Evolutionary conservation across 768 basidiomycete genomes (phyloP), one percentile per base, ranked within the genome.

Genomic region (Suillus bovinus): DNA sequence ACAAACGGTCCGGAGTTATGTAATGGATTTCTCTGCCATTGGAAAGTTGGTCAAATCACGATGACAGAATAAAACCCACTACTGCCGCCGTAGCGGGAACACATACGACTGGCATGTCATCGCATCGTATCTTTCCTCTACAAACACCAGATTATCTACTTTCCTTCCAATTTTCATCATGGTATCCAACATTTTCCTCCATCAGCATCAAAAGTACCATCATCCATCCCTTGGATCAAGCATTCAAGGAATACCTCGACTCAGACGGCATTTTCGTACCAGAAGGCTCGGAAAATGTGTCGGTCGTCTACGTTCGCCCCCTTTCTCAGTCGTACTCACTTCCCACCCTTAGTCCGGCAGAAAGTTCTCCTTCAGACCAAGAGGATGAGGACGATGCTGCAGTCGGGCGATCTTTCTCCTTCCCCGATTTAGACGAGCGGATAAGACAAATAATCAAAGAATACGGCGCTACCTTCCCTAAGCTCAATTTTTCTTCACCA

Each of bases 401-500:
- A 9, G 76, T 75, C 2, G 62, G 61, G 2, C 74, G 68, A 55
- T 75, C 66, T 29, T 93, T 85, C 68, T 78, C 88, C 4, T 96
- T 99, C 70, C 94, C 95, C 0, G 87, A 87, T 52, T 77, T 97
- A n/a, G 93, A 95, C 68, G 76, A 78, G 16, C 78, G 78, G 61
- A 96, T 98, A 64, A 78, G 91, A 55, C 72, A 77, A 16, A 83
- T 81, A 38, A 79, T 97, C n/a, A 68, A 77, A 50, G 75, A 82
- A 61, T 95, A 91, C 72, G 90, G 86, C 3, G 89, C 89, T 7
- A 89, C 96, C 33, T 99, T 99, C 72, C 95, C 96, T 0, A 99
- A 99, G 76, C 86, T 99, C 60, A 98, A 97, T 70, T 97, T 96
- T 77, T 93, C 94, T 7, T 89, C 93, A n/a, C 96, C 96, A 16